Percentiles rank a stretch among this genome's conserved stretches.
phyloP scores from a whole-genome alignment of 345 rosid genomes.

The Hibiscus syriacus region DNA sequence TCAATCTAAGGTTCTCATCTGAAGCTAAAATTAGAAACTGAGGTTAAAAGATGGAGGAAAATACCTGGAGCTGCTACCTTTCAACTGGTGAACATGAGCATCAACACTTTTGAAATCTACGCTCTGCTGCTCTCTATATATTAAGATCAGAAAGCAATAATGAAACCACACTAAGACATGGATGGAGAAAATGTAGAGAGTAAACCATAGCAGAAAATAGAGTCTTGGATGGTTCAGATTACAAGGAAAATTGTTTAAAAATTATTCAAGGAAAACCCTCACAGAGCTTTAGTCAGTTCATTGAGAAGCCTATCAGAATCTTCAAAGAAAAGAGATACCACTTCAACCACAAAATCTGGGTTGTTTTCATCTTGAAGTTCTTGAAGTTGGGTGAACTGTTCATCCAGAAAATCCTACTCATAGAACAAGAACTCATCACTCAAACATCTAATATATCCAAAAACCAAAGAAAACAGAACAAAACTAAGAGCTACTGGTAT shows the following conservation, averaged over 20 bases:
- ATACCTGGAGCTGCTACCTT: conserved; percentile 19
- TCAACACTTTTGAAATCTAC: conserved; percentile 14
- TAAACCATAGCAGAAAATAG: background rate
- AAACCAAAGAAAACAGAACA: background rate
- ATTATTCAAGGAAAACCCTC: background rate
- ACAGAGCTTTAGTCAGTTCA: conserved; percentile 14
- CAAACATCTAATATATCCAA: background rate
- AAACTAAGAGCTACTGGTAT: background rate
- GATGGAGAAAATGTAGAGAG: no score
- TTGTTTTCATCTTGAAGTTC: conserved; percentile 18
- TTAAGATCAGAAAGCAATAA: background rate
- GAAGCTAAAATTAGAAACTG: background rate
- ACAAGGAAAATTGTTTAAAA: background rate
- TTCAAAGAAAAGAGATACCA: conserved; percentile 17
- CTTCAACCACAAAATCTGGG: conserved; percentile 19
- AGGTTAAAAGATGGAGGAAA: background rate
- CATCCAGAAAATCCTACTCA: conserved; percentile 14
- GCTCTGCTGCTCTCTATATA: conserved; percentile 1
- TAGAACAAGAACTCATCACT: background rate
- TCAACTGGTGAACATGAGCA: conserved; percentile 19
- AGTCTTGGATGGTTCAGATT: background rate
- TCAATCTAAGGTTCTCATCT: background rate
- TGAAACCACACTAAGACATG: no score
- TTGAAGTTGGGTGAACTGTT: conserved; percentile 14
- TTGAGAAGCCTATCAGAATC: conserved; percentile 17